phyloP scores from a whole-genome alignment of 176 grass and related monocot genomes.

The Eleusine indica region DNA sequence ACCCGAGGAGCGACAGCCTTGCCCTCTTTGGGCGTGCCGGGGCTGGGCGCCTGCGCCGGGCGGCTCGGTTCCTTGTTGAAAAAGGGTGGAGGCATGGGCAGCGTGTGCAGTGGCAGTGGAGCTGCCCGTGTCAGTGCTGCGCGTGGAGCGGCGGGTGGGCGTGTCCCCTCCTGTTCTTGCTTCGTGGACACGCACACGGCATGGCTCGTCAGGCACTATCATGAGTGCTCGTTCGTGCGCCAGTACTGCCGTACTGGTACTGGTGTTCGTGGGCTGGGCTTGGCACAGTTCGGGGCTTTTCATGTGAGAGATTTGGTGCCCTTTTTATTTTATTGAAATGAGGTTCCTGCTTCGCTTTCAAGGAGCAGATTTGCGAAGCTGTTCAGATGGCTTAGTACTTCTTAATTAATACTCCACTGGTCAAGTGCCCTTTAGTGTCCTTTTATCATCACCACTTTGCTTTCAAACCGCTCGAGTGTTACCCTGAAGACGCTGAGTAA shows the following conservation, averaged over 20 bases:
- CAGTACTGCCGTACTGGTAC: background rate
- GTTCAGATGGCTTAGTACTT: constrained; percentile 3
- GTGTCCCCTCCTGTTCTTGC: constrained; percentile 22
- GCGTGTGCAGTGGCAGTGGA: background rate
- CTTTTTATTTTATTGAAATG: background rate
- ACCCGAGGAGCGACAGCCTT: constrained; percentile 45
- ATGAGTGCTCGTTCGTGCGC: background rate
- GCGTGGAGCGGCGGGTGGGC: constrained; percentile 36
- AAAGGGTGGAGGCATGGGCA: constrained; percentile 23
- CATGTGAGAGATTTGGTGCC: constrained; percentile 10
- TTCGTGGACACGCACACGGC: constrained; percentile 32
- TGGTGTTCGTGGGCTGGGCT: constrained; percentile 28
- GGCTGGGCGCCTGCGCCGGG: constrained; percentile 36
- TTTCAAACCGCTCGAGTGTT: background rate
- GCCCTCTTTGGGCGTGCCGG: constrained; percentile 45
- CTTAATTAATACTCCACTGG: constrained; percentile 10
- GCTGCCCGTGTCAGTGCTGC: constrained; percentile 38
- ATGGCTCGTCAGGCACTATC: constrained; percentile 26
- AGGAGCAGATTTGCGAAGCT: constrained; percentile 36
- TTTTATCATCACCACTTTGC: constrained; percentile 31
- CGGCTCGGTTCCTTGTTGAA: constrained; percentile 40
- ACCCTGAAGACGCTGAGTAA: background rate
- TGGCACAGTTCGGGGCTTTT: constrained; percentile 33
- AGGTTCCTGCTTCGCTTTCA: constrained; percentile 35
- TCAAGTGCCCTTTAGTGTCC: constrained; percentile 3